These are phyloP conservation scores for Podospora tetraspora DNA, from an alignment of 495 filamentous ascomycete species.

Conservation along the genomic window DNA sequence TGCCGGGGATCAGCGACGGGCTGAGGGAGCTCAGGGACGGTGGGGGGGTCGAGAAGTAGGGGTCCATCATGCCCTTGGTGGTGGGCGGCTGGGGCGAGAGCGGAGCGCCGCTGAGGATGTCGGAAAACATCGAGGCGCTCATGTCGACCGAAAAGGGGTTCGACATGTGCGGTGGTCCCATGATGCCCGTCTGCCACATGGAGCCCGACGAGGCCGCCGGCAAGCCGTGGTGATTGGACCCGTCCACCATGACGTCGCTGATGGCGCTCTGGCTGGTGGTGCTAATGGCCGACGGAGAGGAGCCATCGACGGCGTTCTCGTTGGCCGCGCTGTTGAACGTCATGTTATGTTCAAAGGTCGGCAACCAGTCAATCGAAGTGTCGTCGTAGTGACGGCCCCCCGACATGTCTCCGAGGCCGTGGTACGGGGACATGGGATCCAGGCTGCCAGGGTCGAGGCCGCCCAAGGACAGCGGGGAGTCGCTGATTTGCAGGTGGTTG, in stretches of 20 bases:
- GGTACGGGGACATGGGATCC: constrained; percentile 70
- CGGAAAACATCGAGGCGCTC: constrained; percentile 50
- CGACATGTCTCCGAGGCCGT: constrained; percentile 56
- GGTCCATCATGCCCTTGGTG: constrained; percentile 48
- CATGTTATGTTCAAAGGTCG: constrained; percentile 71
- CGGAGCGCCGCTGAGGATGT: constrained; percentile 54
- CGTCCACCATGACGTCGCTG: constrained; percentile 89
- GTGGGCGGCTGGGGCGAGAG: constrained; percentile 57
- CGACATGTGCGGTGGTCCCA: constrained; percentile 54
- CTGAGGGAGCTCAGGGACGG: constrained; percentile 62
- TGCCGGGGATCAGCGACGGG: constrained; percentile 45
- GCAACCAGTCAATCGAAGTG: constrained; percentile 74
- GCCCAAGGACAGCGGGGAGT: constrained; percentile 68
- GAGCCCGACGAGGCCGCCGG: constrained; percentile 42
- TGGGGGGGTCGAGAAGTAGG: constrained; percentile 57
- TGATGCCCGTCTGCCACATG: constrained; percentile 64
- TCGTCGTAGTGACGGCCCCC: constrained; percentile 63
- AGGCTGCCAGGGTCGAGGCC: constrained; percentile 25
- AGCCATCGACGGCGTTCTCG: constrained; percentile 81
- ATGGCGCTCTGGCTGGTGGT: constrained; percentile 86
- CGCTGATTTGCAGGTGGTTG: constrained; percentile 87
- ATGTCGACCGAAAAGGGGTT: constrained; percentile 60
- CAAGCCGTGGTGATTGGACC: constrained; percentile 54
- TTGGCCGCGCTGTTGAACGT: constrained; percentile 58
- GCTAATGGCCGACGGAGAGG: constrained; percentile 91